Base-by-base conservation (phyloP, 2,329 filamentous ascomycete genomes). In the Sporothrix phasma region DNA sequence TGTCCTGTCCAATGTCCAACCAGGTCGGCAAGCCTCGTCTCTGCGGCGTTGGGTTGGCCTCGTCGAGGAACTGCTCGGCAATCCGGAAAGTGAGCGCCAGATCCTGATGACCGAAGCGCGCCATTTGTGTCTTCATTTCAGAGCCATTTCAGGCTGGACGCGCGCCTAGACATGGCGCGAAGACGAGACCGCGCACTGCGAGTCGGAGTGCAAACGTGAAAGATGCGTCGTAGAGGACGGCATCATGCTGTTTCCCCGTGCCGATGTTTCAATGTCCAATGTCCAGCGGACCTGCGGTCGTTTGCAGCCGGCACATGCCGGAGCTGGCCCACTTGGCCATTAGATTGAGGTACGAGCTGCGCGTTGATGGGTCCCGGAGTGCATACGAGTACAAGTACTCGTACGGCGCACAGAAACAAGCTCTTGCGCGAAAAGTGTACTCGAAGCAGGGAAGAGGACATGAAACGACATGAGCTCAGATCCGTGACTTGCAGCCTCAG, bases 61-160 rank as follows among this genome's bases (percentile, higher is more conserved):
- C 24, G 56, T 45, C 24, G 17, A 26, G 31, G 26, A 59, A 61
- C 46, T 61, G 45, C 64, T 66, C 64, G 64, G 64, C 41, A 66
- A 66, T 66, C 63, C 54, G 64, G 61, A 66, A 66, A 66, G 64
- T 66, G 61, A 19, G 31, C 46, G 39, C 31, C 41, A 62, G 34
- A 47, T 49, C 41, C 41, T 46, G 56, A 46, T 47, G 49, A 37
- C 58, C 59, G 45, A 61, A 47, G 29, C 41, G 43, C n/a, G 43
- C 49, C 43, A 37, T 13, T 26, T 24, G 59, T 47, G n/a, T n/a
- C n/a, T n/a, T n/a, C 41, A 61, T 61, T 61, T 61, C 29, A 61
- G 41, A 61, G 26, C 29, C 58, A 61, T 47, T 61, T 47, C 43
- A 47, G 26, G 11, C n/a, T 47, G 15, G 26, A 24, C 17, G n/a